A percentile compares a stretch with the other conserved stretches of the same genome.
phyloP scores from a whole-genome alignment of 306 rosid genomes.

The Gynostemma pentaphyllum region DNA sequence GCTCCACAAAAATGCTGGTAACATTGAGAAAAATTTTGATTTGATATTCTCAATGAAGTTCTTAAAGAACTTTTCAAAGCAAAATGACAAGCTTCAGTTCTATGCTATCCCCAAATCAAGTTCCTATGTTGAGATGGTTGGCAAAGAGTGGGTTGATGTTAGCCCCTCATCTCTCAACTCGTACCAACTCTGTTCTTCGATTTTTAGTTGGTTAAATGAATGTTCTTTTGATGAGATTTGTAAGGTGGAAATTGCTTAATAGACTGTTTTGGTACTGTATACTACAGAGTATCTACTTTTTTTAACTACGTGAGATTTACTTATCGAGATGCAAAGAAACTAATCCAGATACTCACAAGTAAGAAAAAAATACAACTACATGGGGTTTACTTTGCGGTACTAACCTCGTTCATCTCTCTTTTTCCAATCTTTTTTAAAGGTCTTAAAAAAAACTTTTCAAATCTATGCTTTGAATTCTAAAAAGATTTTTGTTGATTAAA shows the following conservation, averaged over 20 bases:
- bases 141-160: slow-evolving; percentile 70
- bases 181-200: slow-evolving; percentile 45
- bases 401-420: too few species aligned
- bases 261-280: neutral
- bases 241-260: slow-evolving; percentile 42
- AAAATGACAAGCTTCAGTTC: slow-evolving; percentile 47
- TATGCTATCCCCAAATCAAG: slow-evolving; percentile 39
- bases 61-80: slow-evolving; percentile 39
- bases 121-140: slow-evolving; percentile 48
- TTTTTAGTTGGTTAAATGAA: slow-evolving; percentile 46
- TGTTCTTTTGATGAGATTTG: slow-evolving; percentile 53
- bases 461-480: too few species aligned
- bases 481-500: too few species aligned
- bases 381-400: too few species aligned
- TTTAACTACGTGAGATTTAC: too few species aligned
- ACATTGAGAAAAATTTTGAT: slow-evolving; percentile 38
- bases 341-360: too few species aligned
- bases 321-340: too few species aligned
- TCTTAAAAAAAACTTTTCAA: too few species aligned
- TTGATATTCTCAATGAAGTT: slow-evolving; percentile 53
- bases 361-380: too few species aligned
- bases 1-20: slow-evolving; percentile 23
- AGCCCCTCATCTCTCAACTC: slow-evolving; percentile 57
- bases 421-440: too few species aligned
- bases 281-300: neutral